Conservation (phyloP, 257 asterid genomes). For the Voacanga thouarsii region DNA sequence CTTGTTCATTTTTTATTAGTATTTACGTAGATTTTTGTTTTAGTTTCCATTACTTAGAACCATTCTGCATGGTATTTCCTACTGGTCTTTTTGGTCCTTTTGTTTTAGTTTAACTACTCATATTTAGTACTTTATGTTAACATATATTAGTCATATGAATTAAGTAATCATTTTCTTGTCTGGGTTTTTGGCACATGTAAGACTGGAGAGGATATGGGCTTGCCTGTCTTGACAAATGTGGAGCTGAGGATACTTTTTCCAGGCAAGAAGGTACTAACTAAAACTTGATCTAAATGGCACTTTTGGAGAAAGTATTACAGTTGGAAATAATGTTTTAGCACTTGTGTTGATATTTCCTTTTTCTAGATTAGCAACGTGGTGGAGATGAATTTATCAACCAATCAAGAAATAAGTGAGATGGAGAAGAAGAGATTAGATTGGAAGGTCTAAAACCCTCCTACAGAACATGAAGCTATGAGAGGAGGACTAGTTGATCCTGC, state of each 20-base stretch:
- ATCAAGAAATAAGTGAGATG: constrained; percentile 68
- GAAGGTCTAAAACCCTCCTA: constrained; percentile 39
- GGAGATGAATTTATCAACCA: constrained; percentile 65
- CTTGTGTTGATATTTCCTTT: neutral
- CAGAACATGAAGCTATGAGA: constrained; percentile 27
- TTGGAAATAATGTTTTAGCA: neutral
- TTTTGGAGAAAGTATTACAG: neutral
- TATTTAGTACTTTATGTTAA: neutral
- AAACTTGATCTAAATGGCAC: neutral
- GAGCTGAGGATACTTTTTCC: constrained; percentile 73
- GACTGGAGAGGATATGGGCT: constrained; percentile 69
- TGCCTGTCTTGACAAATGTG: constrained; percentile 50
- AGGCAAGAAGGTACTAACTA: constrained; percentile 42
- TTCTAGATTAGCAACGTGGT: constrained; percentile 49
- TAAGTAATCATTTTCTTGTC: no score
- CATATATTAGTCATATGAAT: neutral
- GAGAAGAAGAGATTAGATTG: constrained; percentile 65
- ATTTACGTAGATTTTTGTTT: no score
- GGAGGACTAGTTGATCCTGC: constrained; percentile 66
- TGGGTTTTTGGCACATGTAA: constrained; percentile 30
- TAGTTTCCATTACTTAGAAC: no score
- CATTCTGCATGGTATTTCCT: neutral
- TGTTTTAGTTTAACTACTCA: neutral
- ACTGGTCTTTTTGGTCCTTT: neutral
- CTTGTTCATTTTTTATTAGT: no score